Base-by-base conservation (phyloP, 768 basidiomycete species). In the Tricholoma bakamatsutake region DNA sequence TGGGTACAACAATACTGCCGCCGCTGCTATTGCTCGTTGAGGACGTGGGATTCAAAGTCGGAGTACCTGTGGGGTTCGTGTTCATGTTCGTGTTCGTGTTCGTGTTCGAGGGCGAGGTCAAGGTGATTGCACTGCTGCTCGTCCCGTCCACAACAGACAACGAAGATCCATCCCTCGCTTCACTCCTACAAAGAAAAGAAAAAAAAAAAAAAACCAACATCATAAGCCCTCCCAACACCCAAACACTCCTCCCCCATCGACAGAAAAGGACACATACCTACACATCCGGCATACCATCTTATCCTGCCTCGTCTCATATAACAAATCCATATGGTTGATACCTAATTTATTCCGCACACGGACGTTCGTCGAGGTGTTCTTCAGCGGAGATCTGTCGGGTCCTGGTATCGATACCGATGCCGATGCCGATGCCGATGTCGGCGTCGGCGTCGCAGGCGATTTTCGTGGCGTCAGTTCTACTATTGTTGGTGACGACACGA, bases 251-350 rank as follows among this genome's bases (percentile, higher is more conserved):
- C n/a, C 21, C 21, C 21, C 21, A 24, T 24, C 55, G n/a, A 51
- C 7, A 8, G 39, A 33, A 46, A 57, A 42, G n/a, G 42, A 45
- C 30, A 65, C 67, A 11, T 51, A 69, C 70, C 65, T 42, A 52
- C 70, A 71, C 63, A 68, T 65, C 49, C 67, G 60, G 60, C 70
- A 71, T 12, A 61, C 56, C 64, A 67, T 61, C 31, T 52, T 48
- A 13, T 61, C 53, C 2, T 50, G 59, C 37, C 60, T 58, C 9
- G 62, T 65, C 55, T 66, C 67, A 54, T 68, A 71, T 39, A 71
- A 51, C 51, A 71, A 53, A 42, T 69, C 64, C 51, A 71, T 63
- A 57, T 71, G 70, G 8, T 58, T 66, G 33, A 71, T 69, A 27
- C 70, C 69, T 28, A 71, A 59, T 43, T 64, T 67, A 50, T 61